Percentiles rank a stretch among this genome's conserved stretches.
Evolutionary conservation across 1,139 yeast species (phyloP).

Genomic region (Tardiomyces blankii): DNA sequence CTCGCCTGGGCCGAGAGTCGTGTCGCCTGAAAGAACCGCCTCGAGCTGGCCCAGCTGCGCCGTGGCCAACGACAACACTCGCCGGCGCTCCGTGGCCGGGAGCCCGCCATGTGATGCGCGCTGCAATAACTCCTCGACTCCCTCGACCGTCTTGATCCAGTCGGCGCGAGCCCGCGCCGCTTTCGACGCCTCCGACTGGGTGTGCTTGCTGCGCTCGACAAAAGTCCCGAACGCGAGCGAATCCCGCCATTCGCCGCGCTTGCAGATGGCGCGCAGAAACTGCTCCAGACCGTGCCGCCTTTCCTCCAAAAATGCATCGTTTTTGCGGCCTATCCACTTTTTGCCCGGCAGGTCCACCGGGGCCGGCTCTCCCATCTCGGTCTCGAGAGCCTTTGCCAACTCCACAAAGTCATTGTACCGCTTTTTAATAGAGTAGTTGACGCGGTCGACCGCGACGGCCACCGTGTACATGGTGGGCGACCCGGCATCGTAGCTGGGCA

Average conservation of each 20-base stretch:
- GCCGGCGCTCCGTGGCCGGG: conserved; percentile 14
- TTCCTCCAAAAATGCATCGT: conserved; percentile 20
- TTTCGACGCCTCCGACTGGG: conserved; percentile 6
- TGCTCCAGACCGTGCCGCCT: conserved; percentile 24
- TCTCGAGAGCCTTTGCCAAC: conserved; percentile 36
- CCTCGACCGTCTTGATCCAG: conserved; percentile 18
- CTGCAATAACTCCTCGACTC: conserved; percentile 16
- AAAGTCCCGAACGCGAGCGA: conserved; percentile 23
- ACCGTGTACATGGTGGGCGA: conserved; percentile 29
- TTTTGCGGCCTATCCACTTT: conserved; percentile 21
- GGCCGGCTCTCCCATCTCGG: conserved; percentile 32
- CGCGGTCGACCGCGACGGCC: conserved; percentile 21
- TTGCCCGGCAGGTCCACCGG: conserved; percentile 41
- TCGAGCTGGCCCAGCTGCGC: conserved; percentile 20
- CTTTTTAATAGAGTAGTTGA: conserved; percentile 26
- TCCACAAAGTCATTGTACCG: conserved; percentile 43
- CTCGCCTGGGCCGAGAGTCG: conserved; percentile 14
- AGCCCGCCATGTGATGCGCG: conserved; percentile 10
- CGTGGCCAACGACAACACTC: conserved; percentile 17
- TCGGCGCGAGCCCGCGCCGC: conserved; percentile 10
- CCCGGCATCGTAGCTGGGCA: conserved; percentile 24
- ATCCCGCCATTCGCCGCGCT: conserved; percentile 24
- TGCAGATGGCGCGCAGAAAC: conserved; percentile 22
- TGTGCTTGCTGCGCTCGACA: conserved; percentile 18
- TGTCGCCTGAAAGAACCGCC: conserved; percentile 12